Base-by-base conservation (phyloP, 2,329 filamentous ascomycete genomes). In the Hortaea sp. region DNA sequence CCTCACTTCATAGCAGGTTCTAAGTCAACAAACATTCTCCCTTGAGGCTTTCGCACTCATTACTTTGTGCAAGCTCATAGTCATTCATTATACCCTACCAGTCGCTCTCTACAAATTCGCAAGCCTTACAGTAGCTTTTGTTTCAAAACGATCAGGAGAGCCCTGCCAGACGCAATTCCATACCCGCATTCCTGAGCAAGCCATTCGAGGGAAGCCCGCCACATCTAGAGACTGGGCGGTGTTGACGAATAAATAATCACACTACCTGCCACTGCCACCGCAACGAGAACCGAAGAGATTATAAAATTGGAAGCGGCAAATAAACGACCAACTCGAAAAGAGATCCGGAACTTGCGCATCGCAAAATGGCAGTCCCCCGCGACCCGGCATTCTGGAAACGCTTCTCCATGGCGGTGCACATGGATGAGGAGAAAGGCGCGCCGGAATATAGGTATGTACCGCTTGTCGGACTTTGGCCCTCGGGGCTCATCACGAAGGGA, bases 351-450 rank as follows among this genome's bases (percentile, higher is more conserved):
- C 10, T 43, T 20, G 5, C 5, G 9, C 41, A 34, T n/a, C 32
- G 9, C n/a, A 35, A 7, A 30, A 75, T 75, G 73, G 68, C 69
- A n/a, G 66, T 67, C 40, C 68, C 75, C 48, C 71, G 70, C 51
- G 77, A 81, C 56, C 76, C 76, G 27, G 69, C 67, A 42, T 81
- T 80, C 64, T 81, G 77, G 77, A 70, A 71, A 46, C 73, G 77
- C 55, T 80, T 80, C 66, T 77, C 73, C 49, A 62, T 68, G 43
- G 77, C 77, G 34, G 74, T 78, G 1, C 77, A 78, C 57, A 62
- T 69, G 43, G 74, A 79, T 52, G 76, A 78, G 55, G 69, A 73
- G 52, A 46, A 49, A 47, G 42, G 42, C 5, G 28, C 34, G 7
- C 43, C 43, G 7, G 20, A 20, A 20, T 27, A 34, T 7, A 31